Base-by-base conservation (phyloP, 495 filamentous ascomycete genomes). In the Copromyces sp. region DNA sequence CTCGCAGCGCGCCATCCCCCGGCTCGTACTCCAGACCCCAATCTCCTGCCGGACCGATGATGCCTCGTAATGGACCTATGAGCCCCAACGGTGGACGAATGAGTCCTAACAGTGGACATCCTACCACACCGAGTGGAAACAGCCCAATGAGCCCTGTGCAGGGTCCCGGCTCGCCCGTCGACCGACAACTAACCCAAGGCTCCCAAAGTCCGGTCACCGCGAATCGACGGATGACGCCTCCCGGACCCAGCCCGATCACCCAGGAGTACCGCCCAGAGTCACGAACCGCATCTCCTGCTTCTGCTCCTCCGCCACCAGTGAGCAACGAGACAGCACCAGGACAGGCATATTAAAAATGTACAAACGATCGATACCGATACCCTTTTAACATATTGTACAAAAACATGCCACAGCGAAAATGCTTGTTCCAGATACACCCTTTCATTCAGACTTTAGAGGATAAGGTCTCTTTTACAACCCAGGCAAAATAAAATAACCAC, bases 191-290 rank as follows among this genome's bases (percentile, higher is more conserved):
- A 70, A 73, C 40, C 68, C 69, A 20, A 37, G 76, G 78, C 47
- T 75, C 82, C 1, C 80, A 84, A 76, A 75, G 80, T 73, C 75
- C 81, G 53, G 79, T 73, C 45, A 73, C 71, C 71, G 69, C 75
- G 70, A 83, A 78, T 29, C 83, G 84, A 75, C 78, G 87, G 59
- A 80, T 82, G 59, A 86, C 81, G 68, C 87, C 88, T 68, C 85
- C 87, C 1, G 87, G 88, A 39, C 86, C 87, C 9, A 92, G 90
- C 79, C 88, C 88, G 4, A 87, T 89, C 85, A 87, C 86, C 69
- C 86, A 85, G 29, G 83, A 84, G 68, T 75, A 81, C 39, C 75
- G 74, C 53, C 68, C 80, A n/a, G 75, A 69, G 35, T 70, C 78
- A 35, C 76, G 53, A 37, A 65, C 53, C 12, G 53, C 29, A 16